A percentile compares a stretch with the other conserved stretches of the same genome.
These are phyloP conservation scores for Phytophthora boehmeriae DNA, from an alignment of 352 stramenopile genomes.

Conservation along the genomic window DNA sequence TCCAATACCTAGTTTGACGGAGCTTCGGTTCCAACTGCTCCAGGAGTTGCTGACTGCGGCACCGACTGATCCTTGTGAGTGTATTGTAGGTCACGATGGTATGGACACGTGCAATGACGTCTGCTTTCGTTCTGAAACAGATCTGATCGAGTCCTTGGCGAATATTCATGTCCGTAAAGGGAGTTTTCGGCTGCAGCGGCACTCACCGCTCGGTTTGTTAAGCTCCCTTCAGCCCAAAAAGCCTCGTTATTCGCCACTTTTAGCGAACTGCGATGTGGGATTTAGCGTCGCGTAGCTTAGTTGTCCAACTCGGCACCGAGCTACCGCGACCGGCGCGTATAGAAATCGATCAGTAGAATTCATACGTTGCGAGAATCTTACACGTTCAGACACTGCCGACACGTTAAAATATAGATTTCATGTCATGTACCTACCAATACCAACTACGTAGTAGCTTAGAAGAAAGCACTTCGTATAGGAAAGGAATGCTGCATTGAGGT, in stretches of 20 bases:
- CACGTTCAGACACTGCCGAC: too few species aligned
- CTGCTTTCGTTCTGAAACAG: constrained; percentile 11
- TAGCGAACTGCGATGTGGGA: constrained; percentile 28
- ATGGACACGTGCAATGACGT: not conserved
- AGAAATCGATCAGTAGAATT: too few species aligned
- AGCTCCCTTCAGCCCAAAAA: constrained; percentile 35
- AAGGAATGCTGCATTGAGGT: too few species aligned
- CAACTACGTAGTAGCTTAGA: too few species aligned
- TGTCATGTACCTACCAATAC: too few species aligned
- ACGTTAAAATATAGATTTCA: too few species aligned
- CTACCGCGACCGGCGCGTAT: too few species aligned
- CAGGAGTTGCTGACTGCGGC: constrained; percentile 38
- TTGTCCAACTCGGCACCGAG: too few species aligned
- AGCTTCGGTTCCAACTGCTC: constrained; percentile 49
- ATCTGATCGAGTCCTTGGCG: constrained; percentile 51
- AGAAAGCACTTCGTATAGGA: too few species aligned
- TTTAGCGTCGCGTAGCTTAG: constrained; percentile 2
- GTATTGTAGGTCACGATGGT: not conserved
- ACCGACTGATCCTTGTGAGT: constrained; percentile 44
- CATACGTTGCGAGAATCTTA: too few species aligned
- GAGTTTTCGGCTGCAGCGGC: constrained; percentile 37
- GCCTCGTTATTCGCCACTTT: constrained; percentile 41
- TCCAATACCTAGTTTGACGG: constrained; percentile 44
- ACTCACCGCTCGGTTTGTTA: constrained; percentile 38
- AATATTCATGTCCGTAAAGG: constrained; percentile 50